Conservation (phyloP, 352 stramenopile genomes). For the Pythium sp. region DNA sequence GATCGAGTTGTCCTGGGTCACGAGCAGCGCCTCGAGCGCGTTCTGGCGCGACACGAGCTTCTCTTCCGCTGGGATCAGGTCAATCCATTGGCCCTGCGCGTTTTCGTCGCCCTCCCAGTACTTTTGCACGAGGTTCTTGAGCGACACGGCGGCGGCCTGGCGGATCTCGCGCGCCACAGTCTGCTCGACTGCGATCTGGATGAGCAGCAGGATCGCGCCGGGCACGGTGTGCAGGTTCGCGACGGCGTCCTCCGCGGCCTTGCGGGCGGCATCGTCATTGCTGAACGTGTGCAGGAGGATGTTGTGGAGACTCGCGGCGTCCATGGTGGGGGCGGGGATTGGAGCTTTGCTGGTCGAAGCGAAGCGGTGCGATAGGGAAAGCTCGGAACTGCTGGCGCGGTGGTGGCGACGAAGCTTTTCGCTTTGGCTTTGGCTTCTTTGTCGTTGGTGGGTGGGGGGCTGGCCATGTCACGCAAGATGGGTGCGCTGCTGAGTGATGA, state of each 20-base stretch:
- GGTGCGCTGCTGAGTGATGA: slow-evolving; percentile 1
- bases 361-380: slow-evolving; percentile 7
- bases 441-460: too few relatives aligned
- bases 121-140: slow-evolving; percentile 96
- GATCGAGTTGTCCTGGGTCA: slow-evolving; percentile 88
- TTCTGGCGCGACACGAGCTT: slow-evolving; percentile 68
- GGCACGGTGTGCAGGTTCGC: slow-evolving; percentile 73
- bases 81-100: slow-evolving; percentile 68
- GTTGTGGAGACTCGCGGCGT: slow-evolving; percentile 88
- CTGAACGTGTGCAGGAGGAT: slow-evolving; percentile 87
- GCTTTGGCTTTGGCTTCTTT: not conserved
- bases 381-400: slow-evolving; percentile 12
- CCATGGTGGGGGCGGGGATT: slow-evolving; percentile 42
- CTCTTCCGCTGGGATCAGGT: slow-evolving; percentile 64
- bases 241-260: slow-evolving; percentile 73
- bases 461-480: slow-evolving; percentile 1
- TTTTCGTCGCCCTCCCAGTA: slow-evolving; percentile 89
- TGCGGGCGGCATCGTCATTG: slow-evolving; percentile 65
- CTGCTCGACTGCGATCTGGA: slow-evolving; percentile 77
- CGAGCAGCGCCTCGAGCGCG: slow-evolving; percentile 78
- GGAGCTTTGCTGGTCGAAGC: not conserved
- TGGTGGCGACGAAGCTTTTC: slow-evolving; percentile 12
- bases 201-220: slow-evolving; percentile 72
- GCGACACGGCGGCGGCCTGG: slow-evolving; percentile 91
- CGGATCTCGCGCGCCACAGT: slow-evolving; percentile 81